These are phyloP conservation scores for Leptodermis oblonga DNA, from an alignment of 257 asterid species.

Conservation along the genomic window DNA sequence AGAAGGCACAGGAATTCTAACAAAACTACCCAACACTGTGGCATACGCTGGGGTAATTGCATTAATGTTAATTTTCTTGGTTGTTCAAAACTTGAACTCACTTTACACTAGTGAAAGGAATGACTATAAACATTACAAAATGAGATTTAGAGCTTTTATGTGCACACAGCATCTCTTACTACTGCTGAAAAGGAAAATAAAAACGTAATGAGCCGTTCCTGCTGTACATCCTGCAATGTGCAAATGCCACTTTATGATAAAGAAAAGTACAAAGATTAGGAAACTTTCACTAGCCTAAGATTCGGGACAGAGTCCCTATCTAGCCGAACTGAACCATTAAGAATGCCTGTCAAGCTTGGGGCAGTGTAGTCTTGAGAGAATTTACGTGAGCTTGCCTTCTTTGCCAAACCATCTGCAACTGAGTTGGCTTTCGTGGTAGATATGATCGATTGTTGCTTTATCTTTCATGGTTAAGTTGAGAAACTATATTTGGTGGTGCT, in stretches of 20 bases:
- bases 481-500: neutral
- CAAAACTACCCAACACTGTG: constrained; percentile 43
- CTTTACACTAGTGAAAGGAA: neutral
- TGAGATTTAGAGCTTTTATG: neutral
- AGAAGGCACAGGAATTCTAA: constrained; percentile 46
- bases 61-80: neutral
- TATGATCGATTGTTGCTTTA: too few species aligned
- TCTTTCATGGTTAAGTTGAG: neutral
- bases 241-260: too few species aligned
- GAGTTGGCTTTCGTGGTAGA: neutral
- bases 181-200: neutral
- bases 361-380: too few species aligned
- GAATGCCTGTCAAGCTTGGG: too few species aligned
- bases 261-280: too few species aligned
- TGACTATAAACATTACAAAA: neutral
- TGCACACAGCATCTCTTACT: neutral
- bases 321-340: neutral
- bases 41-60: constrained; percentile 61
- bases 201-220: too few species aligned
- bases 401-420: neutral
- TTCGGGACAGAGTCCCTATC: too few species aligned
- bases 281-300: too few species aligned
- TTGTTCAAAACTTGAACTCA: neutral
- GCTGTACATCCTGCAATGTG: too few species aligned
- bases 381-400: too few species aligned